Base-by-base conservation (phyloP, 2,329 filamentous ascomycete genomes). In the Phaeosphaeriaceae sp. region DNA sequence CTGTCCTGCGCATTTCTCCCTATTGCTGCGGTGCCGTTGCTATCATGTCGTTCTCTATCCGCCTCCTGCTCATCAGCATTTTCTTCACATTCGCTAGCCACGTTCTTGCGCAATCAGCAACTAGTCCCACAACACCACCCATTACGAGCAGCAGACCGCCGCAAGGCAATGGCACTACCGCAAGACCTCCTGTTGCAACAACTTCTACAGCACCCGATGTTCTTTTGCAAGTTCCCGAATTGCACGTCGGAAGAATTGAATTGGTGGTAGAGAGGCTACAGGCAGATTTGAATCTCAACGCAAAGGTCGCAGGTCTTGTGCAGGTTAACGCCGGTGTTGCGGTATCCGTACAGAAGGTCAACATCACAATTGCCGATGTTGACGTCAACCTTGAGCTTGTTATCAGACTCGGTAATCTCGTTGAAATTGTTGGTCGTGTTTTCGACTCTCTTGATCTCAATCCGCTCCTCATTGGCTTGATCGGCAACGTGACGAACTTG, bases 341-440 rank as follows among this genome's bases (percentile, higher is more conserved):
- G 20, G 70, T 81, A 13, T 72, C 70, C 0, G 71, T 81, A 12
- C 63, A 77, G 50, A 77, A 79, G 58, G 74, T 87, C 62, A 86
- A 85, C 68, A 79, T 87, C 61, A 85, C 83, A 15, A 86, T 87
- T 49, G 74, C 78, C 11, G 83, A 86, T 56, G 82, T 87, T 5
- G 75, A 82, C 20, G 83, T 82, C 1, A 70, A 86, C 54, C 74
- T 86, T 16, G 82, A 86, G 51, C 75, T 87, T 6, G 77, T 85
- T 45, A 81, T 86, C 32, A 78, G 84, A 16, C 74, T 87, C 7
- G 83, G 83, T 30, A 79, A 86, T 63, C 74, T 86, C 15, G 83
- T 84, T 23, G 76, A 81, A 46, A 85, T 86, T 41, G 83, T 87
- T 43, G 83, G 84, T 67, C 78, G 83, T 20, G 84, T 84, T 1